These are phyloP conservation scores for Priceomyces melissophilus DNA, from an alignment of 805 yeast species.

Conservation along the genomic window DNA sequence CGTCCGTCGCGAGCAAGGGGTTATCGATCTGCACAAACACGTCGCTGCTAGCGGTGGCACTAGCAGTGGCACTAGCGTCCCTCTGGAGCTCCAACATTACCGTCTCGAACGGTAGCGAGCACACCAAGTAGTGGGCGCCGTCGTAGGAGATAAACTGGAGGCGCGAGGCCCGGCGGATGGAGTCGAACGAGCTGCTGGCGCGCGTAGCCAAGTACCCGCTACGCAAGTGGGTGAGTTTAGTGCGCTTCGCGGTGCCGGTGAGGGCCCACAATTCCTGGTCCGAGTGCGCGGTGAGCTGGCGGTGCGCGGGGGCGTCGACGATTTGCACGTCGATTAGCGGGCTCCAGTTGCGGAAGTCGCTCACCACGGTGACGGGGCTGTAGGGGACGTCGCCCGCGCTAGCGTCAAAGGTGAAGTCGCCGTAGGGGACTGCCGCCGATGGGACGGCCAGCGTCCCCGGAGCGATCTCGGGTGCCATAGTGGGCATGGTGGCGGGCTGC, in stretches of 20 bases:
- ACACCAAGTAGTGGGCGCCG: constrained; percentile 23
- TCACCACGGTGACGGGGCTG: constrained; percentile 20
- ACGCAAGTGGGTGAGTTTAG: constrained; percentile 30
- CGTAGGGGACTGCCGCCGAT: no score
- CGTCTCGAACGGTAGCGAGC: constrained; percentile 39
- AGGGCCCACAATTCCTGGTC: constrained; percentile 44
- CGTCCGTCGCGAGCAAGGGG: no score
- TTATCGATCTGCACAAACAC: no score
- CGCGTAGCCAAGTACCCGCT: constrained; percentile 28
- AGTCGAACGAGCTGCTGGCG: constrained; percentile 23
- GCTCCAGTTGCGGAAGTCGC: constrained; percentile 45
- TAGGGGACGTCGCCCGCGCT: constrained; percentile 1
- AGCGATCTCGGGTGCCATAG: no score
- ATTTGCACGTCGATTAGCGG: constrained; percentile 42
- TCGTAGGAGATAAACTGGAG: constrained; percentile 16
- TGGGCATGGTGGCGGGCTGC: no score
- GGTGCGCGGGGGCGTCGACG: constrained; percentile 22
- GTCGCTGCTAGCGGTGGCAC: no score
- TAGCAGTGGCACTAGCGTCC: no score
- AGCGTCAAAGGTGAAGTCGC: background rate
- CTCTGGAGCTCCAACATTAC: constrained; percentile 29
- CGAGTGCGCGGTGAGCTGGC: constrained; percentile 13
- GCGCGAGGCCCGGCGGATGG: constrained; percentile 26
- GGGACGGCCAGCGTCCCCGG: no score
- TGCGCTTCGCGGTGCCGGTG: constrained; percentile 32